Evolutionary conservation across 441 rosid genomes (phyloP).

Genomic region (Manihot esculenta): DNA sequence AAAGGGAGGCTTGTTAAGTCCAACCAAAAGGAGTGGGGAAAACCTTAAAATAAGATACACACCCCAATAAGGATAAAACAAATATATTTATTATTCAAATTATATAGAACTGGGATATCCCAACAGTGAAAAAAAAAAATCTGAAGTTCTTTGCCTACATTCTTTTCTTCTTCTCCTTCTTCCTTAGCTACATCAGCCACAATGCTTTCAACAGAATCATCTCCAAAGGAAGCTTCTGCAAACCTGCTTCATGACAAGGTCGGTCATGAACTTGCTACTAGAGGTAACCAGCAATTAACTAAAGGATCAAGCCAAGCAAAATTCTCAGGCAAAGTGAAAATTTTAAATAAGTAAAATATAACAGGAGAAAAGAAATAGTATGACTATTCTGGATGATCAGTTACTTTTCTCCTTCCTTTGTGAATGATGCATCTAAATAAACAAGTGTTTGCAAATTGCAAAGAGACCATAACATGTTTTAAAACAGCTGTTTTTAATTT

Average conservation of each 20-base stretch:
- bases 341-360: slow-evolving; percentile 13
- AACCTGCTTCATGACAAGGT: slow-evolving; percentile 42
- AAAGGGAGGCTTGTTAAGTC: slow-evolving; percentile 1
- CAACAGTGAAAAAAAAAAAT: slow-evolving; percentile 11
- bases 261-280: slow-evolving; percentile 6
- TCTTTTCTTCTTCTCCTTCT: slow-evolving; percentile 41
- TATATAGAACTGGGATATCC: slow-evolving; percentile 26
- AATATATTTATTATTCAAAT: slow-evolving; percentile 10
- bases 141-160: slow-evolving; percentile 31
- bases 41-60: slow-evolving; percentile 5
- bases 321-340: neutral
- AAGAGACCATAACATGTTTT: neutral
- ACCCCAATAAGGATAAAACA: too few relatives aligned
- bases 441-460: neutral
- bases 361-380: slow-evolving; percentile 6
- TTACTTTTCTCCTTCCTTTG: slow-evolving; percentile 1
- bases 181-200: slow-evolving; percentile 27
- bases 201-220: slow-evolving; percentile 47
- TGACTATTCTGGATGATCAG: neutral
- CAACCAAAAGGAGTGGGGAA: slow-evolving; percentile 3
- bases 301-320: slow-evolving; percentile 3
- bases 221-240: slow-evolving; percentile 61
- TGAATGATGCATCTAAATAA: neutral
- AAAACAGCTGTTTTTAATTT: neutral
- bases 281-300: slow-evolving; percentile 13